Percentiles rank a stretch among this genome's conserved stretches.
Evolutionary conservation across 202 grass and related monocot genomes (phyloP).

Genomic region (Setaria viridis): DNA sequence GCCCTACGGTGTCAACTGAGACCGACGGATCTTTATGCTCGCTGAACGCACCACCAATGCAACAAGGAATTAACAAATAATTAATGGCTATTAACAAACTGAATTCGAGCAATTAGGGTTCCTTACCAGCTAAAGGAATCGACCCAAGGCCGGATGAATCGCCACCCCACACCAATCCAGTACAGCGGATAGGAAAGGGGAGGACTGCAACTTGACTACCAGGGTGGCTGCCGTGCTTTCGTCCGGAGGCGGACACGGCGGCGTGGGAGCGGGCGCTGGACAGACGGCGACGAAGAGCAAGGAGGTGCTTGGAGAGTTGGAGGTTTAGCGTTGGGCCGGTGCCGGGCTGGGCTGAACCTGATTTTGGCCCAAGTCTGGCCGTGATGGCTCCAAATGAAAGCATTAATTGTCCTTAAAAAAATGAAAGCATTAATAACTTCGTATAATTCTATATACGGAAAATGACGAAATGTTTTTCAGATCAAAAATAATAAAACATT

Average conservation of each 20-base stretch:
- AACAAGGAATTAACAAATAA: background rate
- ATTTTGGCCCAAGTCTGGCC: background rate
- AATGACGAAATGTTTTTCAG: too few species aligned
- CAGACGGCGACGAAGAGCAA: background rate
- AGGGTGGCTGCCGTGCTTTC: background rate
- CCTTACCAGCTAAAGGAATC: conserved; percentile 6
- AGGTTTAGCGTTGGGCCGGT: background rate
- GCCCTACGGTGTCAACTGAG: background rate
- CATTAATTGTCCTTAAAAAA: background rate
- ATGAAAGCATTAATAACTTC: background rate
- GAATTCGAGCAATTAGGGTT: background rate
- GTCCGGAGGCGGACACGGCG: background rate
- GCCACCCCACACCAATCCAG: background rate
- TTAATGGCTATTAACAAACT: background rate
- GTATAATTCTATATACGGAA: too few species aligned
- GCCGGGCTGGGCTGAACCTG: background rate
- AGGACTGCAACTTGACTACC: too few species aligned
- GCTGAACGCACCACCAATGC: background rate
- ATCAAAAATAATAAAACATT: too few species aligned
- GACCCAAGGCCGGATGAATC: background rate
- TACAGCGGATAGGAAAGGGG: background rate
- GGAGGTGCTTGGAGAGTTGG: too few species aligned
- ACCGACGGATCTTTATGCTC: background rate
- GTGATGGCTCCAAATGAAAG: background rate
- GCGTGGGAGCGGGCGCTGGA: background rate